Base-by-base conservation (phyloP, 441 rosid genomes). In the Gossypium trilobum region DNA sequence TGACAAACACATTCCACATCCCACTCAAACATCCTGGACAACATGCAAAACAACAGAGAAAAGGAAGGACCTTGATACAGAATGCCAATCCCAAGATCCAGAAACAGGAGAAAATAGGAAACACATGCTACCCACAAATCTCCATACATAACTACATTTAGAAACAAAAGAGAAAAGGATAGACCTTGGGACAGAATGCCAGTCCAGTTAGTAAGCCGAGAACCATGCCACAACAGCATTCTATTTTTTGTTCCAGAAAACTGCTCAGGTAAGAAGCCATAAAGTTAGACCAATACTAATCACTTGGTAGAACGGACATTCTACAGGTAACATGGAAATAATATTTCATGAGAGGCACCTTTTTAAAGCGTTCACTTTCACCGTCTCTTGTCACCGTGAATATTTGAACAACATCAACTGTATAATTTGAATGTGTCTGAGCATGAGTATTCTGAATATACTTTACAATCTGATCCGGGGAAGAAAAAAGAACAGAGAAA, bases 101-200 rank as follows among this genome's bases (percentile, higher is more conserved):
- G 59, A 50, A 58, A 58, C 66, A 20, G n/a, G 14, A 33, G 52
- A 70, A 39, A 19, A 55, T 23, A 57, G 73, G 19, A 27, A 69
- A 62, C 10, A 29, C 11, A 3, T 39, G 22, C 65, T 4, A 25
- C 56, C 42, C 57, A 17, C 44, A 66, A 70, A 62, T 27, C 65
- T 52, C 22, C 29, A 76, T 3, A 36, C 16, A 33, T 31, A 69
- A 68, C 16, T 22, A 51, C 48, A 50, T 42, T 9, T 19, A 14
- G 58, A 22, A 62, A 22, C 29, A 73, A 78, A 29, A 14, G 19
- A 5, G 50, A 23, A 62, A 72, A 83, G 67, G 1, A 42, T 64
- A 23, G 62, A 93, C 98, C 97, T 93, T 91, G 98, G 61, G 97
- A 93, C 75, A 93, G 85, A 81, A 93, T 90, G 76, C 98, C 97